Base-by-base conservation (phyloP, 106 monocot species). In the Chionographis japonica region DNA sequence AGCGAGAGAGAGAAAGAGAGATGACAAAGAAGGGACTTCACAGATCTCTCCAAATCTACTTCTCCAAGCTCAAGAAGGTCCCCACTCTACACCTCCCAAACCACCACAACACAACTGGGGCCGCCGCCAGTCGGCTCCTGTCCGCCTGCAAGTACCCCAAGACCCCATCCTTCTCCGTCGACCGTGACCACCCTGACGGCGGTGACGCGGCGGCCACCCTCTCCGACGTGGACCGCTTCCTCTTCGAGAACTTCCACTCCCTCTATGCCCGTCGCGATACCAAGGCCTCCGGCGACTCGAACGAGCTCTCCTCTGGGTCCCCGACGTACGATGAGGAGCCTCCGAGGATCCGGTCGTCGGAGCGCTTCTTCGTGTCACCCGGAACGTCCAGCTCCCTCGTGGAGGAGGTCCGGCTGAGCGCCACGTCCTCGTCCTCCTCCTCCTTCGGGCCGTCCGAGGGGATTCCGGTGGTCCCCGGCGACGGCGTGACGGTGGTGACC, bases 71-170 rank as follows among this genome's bases (percentile, higher is more conserved):
- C 39, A 82, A 72, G 63, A 88, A 69, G 51, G 46, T 80, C 54
- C 69, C 69, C 0, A 37, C 17, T 0, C 16, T 61, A 10, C 58
- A 61, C 40, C 42, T 71, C 41, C 70, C 58, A 27, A 17, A 41
- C 49, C 56, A 19, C 17, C 52, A 59, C 36, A 15, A 39, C 54
- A 2, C 75, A 17, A 37, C 38, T 39, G 54, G 53, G 40, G 49
- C 60, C 46, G 50, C 75, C 73, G 50, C 84, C 65, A 65, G 59
- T 61, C 43, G 77, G 50, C 52, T 92, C 37, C 67, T 89, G 16
- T 89, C 84, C 38, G 71, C 86, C 16, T 97, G 95, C 78, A 92
- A 92, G 66, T 80, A 87, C 78, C 92, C 95, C 11, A 92, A 67
- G 42, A 97, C 92, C 16, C 69, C 79, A 1, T 94, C 94, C 37